These are phyloP conservation scores for Marasmius fiardii DNA, from an alignment of 1,284 basidiomycete species.

Conservation along the genomic window DNA sequence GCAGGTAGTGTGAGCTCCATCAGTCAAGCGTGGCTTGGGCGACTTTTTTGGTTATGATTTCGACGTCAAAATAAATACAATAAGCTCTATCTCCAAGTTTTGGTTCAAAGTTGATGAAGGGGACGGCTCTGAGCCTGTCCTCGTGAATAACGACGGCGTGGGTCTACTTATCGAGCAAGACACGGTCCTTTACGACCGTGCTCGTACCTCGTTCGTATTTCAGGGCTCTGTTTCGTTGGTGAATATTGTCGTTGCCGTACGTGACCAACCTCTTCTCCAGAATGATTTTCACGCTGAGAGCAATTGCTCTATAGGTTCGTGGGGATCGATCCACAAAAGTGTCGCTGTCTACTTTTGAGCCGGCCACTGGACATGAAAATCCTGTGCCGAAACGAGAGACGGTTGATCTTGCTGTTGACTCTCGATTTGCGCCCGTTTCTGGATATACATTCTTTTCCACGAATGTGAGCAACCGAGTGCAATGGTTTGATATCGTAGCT, in stretches of 20 bases:
- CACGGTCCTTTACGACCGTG: not conserved
- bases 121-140: not conserved
- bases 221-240: not conserved
- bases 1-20: not conserved
- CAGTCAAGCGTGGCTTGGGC: not conserved
- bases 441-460: not conserved
- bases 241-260: not conserved
- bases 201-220: not conserved
- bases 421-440: not conserved
- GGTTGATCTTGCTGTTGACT: not conserved
- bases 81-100: not conserved
- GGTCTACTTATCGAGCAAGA: constrained; percentile 8
- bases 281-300: not conserved
- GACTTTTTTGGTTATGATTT: not conserved
- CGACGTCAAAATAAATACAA: not conserved
- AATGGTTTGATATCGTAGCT: not conserved
- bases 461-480: not conserved
- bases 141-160: constrained; percentile 5
- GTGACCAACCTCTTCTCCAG: not conserved
- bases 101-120: not conserved
- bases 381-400: not conserved
- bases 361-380: not conserved
- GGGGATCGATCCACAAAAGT: not conserved
- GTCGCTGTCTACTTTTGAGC: not conserved
- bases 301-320: not conserved